These are phyloP conservation scores for Rickenella mellea DNA, from an alignment of 768 basidiomycete species.

Conservation along the genomic window DNA sequence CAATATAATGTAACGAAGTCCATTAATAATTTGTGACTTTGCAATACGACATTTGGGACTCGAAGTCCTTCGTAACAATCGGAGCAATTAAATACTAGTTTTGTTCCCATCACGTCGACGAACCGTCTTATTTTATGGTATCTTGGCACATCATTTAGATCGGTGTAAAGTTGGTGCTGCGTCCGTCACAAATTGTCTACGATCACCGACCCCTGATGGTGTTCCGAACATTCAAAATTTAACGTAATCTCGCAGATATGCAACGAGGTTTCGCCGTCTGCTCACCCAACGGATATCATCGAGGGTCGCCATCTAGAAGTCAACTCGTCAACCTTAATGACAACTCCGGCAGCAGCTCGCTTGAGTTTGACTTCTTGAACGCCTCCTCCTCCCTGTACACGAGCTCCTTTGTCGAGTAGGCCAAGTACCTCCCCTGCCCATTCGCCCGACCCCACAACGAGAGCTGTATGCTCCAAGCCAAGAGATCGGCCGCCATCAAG, in stretches of 20 bases:
- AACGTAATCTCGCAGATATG: too few relatives aligned
- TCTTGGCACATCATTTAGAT: neutral
- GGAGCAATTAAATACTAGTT: too few relatives aligned
- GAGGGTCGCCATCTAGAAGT: constrained; percentile 58
- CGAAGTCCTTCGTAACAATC: too few relatives aligned
- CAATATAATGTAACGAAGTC: too few relatives aligned
- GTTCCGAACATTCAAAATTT: neutral
- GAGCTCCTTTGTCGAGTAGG: constrained; percentile 54
- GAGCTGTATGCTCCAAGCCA: constrained; percentile 62
- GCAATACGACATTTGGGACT: too few relatives aligned
- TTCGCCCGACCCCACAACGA: constrained; percentile 65
- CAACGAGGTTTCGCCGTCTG: too few relatives aligned
- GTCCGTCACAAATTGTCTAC: neutral
- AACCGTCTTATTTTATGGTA: neutral
- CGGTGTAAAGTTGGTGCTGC: neutral
- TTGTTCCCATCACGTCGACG: neutral
- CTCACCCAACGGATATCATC: constrained; percentile 39
- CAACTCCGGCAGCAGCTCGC: constrained; percentile 68
- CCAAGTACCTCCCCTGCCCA: constrained; percentile 71
- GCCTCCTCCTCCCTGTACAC: constrained; percentile 56
- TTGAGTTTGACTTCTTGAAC: constrained; percentile 49
- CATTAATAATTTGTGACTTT: too few relatives aligned
- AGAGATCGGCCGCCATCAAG: constrained; percentile 70
- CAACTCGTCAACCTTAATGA: constrained; percentile 72
- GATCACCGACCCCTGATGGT: neutral